These are phyloP conservation scores for Heliamphora ciliata DNA, from an alignment of 179 eudicot genomes.

Conservation along the genomic window DNA sequence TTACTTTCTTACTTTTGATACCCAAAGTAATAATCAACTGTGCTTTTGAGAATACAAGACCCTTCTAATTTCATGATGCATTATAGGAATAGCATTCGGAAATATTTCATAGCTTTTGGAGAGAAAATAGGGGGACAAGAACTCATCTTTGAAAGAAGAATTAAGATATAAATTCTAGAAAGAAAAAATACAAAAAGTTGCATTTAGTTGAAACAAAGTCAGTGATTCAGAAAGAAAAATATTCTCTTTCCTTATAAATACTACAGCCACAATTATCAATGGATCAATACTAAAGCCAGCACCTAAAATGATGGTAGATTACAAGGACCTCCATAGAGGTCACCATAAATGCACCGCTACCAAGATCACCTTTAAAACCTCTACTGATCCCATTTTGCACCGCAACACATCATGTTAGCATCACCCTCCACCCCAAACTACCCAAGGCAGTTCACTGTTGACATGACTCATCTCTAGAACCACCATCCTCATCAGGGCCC, in stretches of 20 bases:
- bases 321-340: neutral
- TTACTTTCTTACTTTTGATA: neutral
- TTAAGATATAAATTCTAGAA: neutral
- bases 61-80: neutral
- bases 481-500: neutral
- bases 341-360: neutral
- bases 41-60: neutral
- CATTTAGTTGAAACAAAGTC: neutral
- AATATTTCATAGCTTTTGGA: neutral
- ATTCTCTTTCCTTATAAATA: neutral
- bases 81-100: neutral
- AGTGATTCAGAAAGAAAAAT: neutral
- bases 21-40: neutral
- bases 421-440: neutral
- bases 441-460: neutral
- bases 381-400: neutral
- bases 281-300: neutral
- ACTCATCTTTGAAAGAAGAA: neutral
- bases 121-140: neutral
- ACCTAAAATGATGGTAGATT: neutral
- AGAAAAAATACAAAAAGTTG: neutral
- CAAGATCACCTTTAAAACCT: neutral
- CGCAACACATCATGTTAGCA: neutral
- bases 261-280: neutral
- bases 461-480: neutral